Conservation (phyloP, 2,329 filamentous ascomycete species). For the Coniella lustricola region DNA sequence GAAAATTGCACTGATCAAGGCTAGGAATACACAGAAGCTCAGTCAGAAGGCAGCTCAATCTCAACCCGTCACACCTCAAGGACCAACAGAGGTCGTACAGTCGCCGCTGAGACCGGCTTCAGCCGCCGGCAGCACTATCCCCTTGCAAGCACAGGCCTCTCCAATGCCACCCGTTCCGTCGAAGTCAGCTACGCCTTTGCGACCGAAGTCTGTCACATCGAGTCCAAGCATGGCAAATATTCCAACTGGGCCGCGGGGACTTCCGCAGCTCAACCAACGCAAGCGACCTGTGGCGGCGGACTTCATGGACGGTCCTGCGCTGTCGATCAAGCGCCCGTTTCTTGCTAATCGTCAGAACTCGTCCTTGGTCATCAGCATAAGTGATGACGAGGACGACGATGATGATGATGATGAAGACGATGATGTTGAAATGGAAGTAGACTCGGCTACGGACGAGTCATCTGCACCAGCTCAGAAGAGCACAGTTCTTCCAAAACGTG, state of each 20-base stretch:
- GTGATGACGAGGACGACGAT: conserved; percentile 56
- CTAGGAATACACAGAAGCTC: conserved; percentile 37
- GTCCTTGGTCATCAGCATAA: conserved; percentile 75
- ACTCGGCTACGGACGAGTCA: conserved; percentile 40
- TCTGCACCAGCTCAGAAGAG: conserved; percentile 27
- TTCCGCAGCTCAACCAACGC: conserved; percentile 22
- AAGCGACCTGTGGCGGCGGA: conserved; percentile 58
- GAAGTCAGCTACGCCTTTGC: background rate
- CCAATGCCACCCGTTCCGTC: background rate
- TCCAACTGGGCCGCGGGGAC: conserved; percentile 14
- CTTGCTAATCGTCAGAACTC: conserved; percentile 52
- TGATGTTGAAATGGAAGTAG: conserved; percentile 62
- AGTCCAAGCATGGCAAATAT: background rate
- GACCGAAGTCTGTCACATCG: background rate
- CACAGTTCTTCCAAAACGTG: conserved; percentile 26
- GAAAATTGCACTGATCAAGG: conserved; percentile 64
- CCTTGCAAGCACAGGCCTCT: background rate
- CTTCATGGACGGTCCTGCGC: conserved; percentile 50
- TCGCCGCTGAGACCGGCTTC: background rate
- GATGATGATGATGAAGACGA: conserved; percentile 52
- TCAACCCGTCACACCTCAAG: background rate
- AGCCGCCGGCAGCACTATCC: background rate
- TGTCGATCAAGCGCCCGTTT: conserved; percentile 52
- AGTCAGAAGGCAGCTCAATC: conserved; percentile 19
- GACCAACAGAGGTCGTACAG: conserved; percentile 3